Evolutionary conservation across 2,329 filamentous ascomycete species (phyloP), one percentile per base, ranked within the genome.

Genomic region (Fusarium anthophilum): DNA sequence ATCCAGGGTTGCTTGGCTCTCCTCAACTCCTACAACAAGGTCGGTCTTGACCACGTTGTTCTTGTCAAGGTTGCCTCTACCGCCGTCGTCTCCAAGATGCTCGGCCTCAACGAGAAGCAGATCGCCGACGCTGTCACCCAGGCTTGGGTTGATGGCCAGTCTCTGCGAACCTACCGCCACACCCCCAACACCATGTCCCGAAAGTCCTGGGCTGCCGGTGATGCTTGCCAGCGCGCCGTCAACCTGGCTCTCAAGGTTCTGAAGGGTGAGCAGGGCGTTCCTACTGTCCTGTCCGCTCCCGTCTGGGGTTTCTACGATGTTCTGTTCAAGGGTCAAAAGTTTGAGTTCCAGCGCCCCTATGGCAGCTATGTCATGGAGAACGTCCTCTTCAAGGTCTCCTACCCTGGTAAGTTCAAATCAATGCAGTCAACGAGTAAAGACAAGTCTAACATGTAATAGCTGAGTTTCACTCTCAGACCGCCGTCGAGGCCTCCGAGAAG

Each of bases 291-390:
- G 68, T 96, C 94, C 55, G 95, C 96, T 15, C 95, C 95, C 43
- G 91, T 92, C 66, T 99, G 96, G 96, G 96, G 96, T 69, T 99
- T 98, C 90, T 99, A 99, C 86, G 96, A 99, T 82, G 95, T 98
- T 75, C 90, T 97, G 74, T 99, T 98, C 89, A 94, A 95, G 87
- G 95, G 95, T 85, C 94, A 97, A 80, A 94, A 94, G 85, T 99
- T 99, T 83, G 88, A 95, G 84, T 99, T 98, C 89, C 96, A 98
- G 88, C 92, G 96, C 73, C 91, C 92, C 67, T 99, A 99, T 82
- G 96, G 95, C 82, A 97, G 93, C 88, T 99, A 99, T 84, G 96
- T 99, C 77, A 99, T 99, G 96, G 96, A 99, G 91, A 99, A 98
- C 81, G 95, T 99, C 70, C 91, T 99, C 74, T 99, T 99, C 92